Percentiles rank a stretch among this genome's conserved stretches.
Conservation (phyloP, 2,329 filamentous ascomycete species). For the Geosmithia morbida region DNA sequence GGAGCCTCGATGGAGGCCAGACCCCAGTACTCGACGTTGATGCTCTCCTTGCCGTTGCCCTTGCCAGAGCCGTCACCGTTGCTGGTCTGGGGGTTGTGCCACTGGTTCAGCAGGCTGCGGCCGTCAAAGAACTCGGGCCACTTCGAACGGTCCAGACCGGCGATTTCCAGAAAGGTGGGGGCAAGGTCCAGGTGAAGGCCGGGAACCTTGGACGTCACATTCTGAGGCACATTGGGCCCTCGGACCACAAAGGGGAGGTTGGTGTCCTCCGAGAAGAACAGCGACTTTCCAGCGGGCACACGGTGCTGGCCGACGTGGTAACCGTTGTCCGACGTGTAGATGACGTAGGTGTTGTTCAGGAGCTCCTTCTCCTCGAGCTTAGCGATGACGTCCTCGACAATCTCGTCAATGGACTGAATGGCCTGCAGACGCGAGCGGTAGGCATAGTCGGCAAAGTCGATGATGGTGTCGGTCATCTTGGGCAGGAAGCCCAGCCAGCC, state of each 20-base stretch:
- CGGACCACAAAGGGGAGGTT: slow-evolving; percentile 34
- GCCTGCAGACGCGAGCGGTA: slow-evolving; percentile 25
- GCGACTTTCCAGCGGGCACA: not conserved
- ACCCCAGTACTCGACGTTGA: slow-evolving; percentile 19
- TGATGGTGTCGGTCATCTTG: slow-evolving; percentile 12
- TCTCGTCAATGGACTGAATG: slow-evolving; percentile 29
- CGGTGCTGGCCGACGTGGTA: slow-evolving; percentile 40
- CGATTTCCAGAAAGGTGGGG: slow-evolving; percentile 33
- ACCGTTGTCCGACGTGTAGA: slow-evolving; percentile 38
- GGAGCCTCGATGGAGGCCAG: slow-evolving; percentile 10
- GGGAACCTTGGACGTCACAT: slow-evolving; percentile 19
- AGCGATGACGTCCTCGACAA: slow-evolving; percentile 23
- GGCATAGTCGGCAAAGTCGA: slow-evolving; percentile 21
- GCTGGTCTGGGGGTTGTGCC: slow-evolving; percentile 8
- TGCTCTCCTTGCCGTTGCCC: slow-evolving; percentile 25
- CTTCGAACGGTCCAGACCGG: slow-evolving; percentile 7
- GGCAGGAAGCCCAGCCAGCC: slow-evolving; percentile 28
- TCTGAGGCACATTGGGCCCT: slow-evolving; percentile 28
- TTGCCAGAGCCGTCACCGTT: not conserved
- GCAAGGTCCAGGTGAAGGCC: slow-evolving; percentile 39
- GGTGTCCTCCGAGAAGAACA: slow-evolving; percentile 19
- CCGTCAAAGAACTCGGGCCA: slow-evolving; percentile 14
- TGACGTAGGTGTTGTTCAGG: slow-evolving; percentile 30
- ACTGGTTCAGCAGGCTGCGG: slow-evolving; percentile 12
- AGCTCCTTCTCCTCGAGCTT: slow-evolving; percentile 15